Conservation (phyloP, 345 rosid genomes). For the Brassica incana region DNA sequence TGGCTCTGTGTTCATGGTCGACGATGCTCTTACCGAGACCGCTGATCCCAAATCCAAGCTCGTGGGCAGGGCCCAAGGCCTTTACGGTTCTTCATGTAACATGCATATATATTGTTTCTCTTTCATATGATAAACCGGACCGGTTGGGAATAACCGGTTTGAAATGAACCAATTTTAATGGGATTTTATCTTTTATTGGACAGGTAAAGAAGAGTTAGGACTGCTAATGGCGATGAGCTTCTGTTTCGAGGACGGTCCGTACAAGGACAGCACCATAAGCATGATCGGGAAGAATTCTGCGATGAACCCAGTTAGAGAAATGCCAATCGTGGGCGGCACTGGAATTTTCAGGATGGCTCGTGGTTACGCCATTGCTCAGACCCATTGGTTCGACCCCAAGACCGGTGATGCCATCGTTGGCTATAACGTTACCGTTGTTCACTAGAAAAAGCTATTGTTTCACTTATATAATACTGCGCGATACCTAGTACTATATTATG, state of each 20-base stretch:
- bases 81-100: constrained; percentile 46
- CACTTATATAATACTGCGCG: not conserved
- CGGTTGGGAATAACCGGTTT: not conserved
- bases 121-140: not conserved
- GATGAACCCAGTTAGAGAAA: constrained; percentile 15
- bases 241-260: constrained; percentile 52
- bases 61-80: constrained; percentile 72
- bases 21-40: constrained; percentile 57
- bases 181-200: not conserved
- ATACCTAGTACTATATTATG: not conserved
- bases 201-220: constrained; percentile 46
- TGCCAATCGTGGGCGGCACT: constrained; percentile 44
- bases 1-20: constrained; percentile 52
- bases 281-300: constrained; percentile 51
- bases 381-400: constrained; percentile 42
- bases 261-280: constrained; percentile 67
- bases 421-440: constrained; percentile 63
- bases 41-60: constrained; percentile 57
- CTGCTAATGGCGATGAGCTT: constrained; percentile 57
- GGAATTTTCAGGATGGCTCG: constrained; percentile 38
- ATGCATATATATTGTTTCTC: not conserved
- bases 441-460: constrained; percentile 29
- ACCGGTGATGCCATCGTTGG: constrained; percentile 58
- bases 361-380: constrained; percentile 57
- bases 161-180: not conserved